Base-by-base conservation (phyloP, 148 eudicot species). In the Chenopodium berlandieri region DNA sequence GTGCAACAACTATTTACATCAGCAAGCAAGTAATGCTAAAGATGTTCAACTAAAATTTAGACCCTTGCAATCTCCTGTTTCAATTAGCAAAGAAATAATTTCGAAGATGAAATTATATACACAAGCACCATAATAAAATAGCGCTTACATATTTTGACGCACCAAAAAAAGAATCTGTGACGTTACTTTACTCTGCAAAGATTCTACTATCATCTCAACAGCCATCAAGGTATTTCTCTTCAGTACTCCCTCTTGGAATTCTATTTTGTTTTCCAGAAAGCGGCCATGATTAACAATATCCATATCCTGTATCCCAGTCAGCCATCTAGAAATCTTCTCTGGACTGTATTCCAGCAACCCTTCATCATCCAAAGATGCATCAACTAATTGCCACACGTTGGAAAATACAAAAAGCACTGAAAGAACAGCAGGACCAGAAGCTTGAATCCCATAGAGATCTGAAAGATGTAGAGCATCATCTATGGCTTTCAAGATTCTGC, bases 361-460 rank as follows among this genome's bases (percentile, higher is more conserved):
- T 85, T 93, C 98, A 86, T 95, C 98, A 75, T 92, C 97, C 32
- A 95, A 86, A 58, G 98, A 88, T 75, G 98, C 94, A 89, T 95
- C 97, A 89, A 93, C 84, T 73, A 95, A 84, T 83, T 92, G 88
- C 97, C 97, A 95, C 62, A 91, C 87, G 84, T 84, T 86, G 60
- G 94, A 89, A 76, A 95, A 90, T 67, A 93, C 70, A 84, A 91
- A 92, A 74, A 87, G 89, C 74, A 91, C 97, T 62, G 93, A 78
- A 82, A 92, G 87, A 85, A 89, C 75, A 86, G 94, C 97, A 71
- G 93, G 91, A 75, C 90, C 94, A 82, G 87, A 83, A 78, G 89
- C 78, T 70, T 84, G 88, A 88, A 92, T 63, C 27, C 90, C 92
- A 86, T 87, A 91, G 31, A 81, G 79, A 85, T 92, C 91, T 52